A percentile compares a stretch with the other conserved stretches of the same genome.
Conservation (phyloP, 371 early-diverging fungal genomes). For the Mortierella sp. region DNA sequence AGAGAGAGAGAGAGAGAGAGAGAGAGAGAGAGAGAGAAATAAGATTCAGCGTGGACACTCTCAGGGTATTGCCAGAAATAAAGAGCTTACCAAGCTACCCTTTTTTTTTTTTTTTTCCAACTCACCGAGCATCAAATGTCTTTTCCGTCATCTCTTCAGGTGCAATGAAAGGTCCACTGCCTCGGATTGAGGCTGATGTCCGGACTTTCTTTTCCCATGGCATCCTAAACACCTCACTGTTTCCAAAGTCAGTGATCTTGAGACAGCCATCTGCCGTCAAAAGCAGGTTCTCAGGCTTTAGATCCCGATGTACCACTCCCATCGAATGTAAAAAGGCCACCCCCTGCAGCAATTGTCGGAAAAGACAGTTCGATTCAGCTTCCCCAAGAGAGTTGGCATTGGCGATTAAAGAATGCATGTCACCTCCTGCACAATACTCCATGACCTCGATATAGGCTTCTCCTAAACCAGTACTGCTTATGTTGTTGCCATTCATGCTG, state of each 20-base stretch:
- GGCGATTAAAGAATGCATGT: constrained; percentile 66
- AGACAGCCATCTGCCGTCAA: constrained; percentile 81
- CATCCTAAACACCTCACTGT: constrained; percentile 62
- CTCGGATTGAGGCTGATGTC: constrained; percentile 70
- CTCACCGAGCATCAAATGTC: constrained; percentile 63
- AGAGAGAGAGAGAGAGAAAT: not conserved
- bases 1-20: not conserved
- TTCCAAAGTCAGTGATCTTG: constrained; percentile 92
- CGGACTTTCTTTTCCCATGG: constrained; percentile 58
- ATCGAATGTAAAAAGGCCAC: constrained; percentile 70
- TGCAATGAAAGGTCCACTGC: constrained; percentile 80
- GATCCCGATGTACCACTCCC: constrained; percentile 80
- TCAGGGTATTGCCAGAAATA: too few species aligned
- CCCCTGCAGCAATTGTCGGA: constrained; percentile 73
- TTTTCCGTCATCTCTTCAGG: constrained; percentile 68
- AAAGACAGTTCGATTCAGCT: constrained; percentile 63
- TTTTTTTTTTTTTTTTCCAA: not conserved
- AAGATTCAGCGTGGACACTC: too few species aligned
- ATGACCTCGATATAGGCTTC: constrained; percentile 73
- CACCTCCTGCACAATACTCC: constrained; percentile 78
- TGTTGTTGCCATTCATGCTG: too few species aligned
- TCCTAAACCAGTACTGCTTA: too few species aligned
- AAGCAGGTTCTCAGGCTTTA: constrained; percentile 87
- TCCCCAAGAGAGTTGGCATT: constrained; percentile 54
- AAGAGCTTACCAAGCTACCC: not conserved